Percentiles rank a stretch among this genome's conserved stretches.
phyloP scores from a whole-genome alignment of 2,329 filamentous ascomycete species.

The Zalaria sp. region DNA sequence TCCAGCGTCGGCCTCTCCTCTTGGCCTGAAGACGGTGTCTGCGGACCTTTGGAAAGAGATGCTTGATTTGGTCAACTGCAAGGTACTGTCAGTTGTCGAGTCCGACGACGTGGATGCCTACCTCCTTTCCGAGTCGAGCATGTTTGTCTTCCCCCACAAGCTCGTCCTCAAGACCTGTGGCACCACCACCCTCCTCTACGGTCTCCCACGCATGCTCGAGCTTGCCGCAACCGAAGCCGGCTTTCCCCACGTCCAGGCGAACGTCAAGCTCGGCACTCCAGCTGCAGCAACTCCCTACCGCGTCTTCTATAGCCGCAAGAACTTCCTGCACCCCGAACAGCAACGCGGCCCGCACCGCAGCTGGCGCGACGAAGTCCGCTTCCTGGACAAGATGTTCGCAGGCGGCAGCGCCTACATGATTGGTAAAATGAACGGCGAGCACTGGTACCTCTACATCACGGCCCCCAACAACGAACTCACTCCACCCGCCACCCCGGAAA shows the following conservation, averaged over 20 bases:
- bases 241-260: constrained; percentile 68
- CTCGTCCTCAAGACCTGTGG: constrained; percentile 97
- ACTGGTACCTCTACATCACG: constrained; percentile 97
- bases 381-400: constrained; percentile 79
- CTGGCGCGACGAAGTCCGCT: constrained; percentile 93
- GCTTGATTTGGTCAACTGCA: constrained; percentile 97
- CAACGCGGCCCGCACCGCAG: constrained; percentile 90
- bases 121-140: constrained; percentile 94
- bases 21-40: constrained; percentile 75
- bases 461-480: constrained; percentile 69
- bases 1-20: constrained; percentile 53
- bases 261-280: constrained; percentile 49
- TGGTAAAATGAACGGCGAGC: constrained; percentile 98
- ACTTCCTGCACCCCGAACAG: constrained; percentile 89
- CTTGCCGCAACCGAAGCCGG: constrained; percentile 79
- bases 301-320: constrained; percentile 98
- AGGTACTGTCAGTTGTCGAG: constrained; percentile 86
- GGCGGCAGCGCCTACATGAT: constrained; percentile 98
- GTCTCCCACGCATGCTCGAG: constrained; percentile 78
- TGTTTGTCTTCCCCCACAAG: constrained; percentile 99
- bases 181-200: constrained; percentile 83
- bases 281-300: constrained; percentile 80
- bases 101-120: constrained; percentile 94
- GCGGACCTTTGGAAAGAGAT: constrained; percentile 85
- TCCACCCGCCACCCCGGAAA: constrained; percentile 61